Evolutionary conservation across 148 eudicot genomes (phyloP).

Genomic region (Amaranthus palmeri): DNA sequence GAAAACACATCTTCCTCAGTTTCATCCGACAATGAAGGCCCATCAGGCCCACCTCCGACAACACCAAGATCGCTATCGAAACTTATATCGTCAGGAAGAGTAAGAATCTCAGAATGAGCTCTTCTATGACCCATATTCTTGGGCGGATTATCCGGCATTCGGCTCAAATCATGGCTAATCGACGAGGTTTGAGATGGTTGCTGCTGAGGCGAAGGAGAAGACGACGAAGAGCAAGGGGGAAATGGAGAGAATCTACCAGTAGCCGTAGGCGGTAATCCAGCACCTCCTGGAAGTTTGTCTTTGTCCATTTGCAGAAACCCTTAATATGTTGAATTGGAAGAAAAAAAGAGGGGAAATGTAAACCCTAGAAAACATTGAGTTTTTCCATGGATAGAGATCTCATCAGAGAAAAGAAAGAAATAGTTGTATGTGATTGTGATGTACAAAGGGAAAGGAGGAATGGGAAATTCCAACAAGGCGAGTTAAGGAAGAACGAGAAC

Average conservation of each 20-base stretch:
- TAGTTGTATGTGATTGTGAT: no score
- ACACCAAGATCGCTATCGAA: slow-evolving; percentile 94
- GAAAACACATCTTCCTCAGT: slow-evolving; percentile 87
- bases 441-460: no score
- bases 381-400: no score
- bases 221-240: slow-evolving; percentile 29
- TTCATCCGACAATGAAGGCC: slow-evolving; percentile 88
- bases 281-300: slow-evolving; percentile 54
- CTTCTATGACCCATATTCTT: slow-evolving; percentile 73
- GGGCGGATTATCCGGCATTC: slow-evolving; percentile 92
- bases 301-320: slow-evolving; percentile 52
- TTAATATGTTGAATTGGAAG: not conserved
- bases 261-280: slow-evolving; percentile 57
- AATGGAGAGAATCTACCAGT: slow-evolving; percentile 53
- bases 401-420: no score
- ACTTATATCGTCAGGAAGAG: slow-evolving; percentile 92
- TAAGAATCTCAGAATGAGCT: slow-evolving; percentile 90
- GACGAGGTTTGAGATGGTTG: slow-evolving; percentile 16
- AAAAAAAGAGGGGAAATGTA: not conserved
- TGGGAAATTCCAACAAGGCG: no score
- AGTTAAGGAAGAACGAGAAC: no score
- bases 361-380: slow-evolving; percentile 16
- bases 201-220: slow-evolving; percentile 34
- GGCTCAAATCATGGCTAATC: slow-evolving; percentile 77
- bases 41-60: slow-evolving; percentile 65